Evolutionary conservation across 129 eudicot genomes (phyloP), one percentile per base, ranked within the genome.

Genomic region (Arctium lappa): DNA sequence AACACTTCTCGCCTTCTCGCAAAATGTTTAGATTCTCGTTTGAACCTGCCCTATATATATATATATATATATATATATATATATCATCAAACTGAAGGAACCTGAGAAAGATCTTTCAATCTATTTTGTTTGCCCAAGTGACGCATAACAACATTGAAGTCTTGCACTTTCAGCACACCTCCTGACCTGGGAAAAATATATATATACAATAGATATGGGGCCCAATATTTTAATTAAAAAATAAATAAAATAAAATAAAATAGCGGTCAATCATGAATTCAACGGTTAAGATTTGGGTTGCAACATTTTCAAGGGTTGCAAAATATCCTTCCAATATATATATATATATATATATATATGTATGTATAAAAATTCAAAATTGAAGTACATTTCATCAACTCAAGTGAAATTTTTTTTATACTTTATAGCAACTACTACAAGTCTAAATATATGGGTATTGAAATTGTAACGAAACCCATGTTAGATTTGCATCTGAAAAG

Each of bases 51-150:
- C 27, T 22, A 22, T 22, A 22, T 22, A 22, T 22, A 22, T 22
- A 22, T 22, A 22, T 22, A 22, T 22, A 22, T 22, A 22, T 22
- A 22, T 22, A 22, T 22, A 22, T 22, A 22, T 22, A 22, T 22
- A 22, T 22, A 22, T 22, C 27, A 22, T 78, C 53, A 40, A 73
- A 16, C 13, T 79, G 7, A 65, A 31, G 65, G 62, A 83, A 94
- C 98, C 98, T 94, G 90, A 81, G 89, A 89, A 82, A 94, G 93
- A 82, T 94, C 94, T 83, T 88, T 83, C 84, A 89, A 76, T 87
- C 91, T 86, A 79, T 88, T 89, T 66, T 82, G 87, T 71, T 88
- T 89, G 74, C 92, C 98, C 27, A 92, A 86, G 77, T 92, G 86
- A 30, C 98, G 98, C 89, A 94, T 85, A 77, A 94, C 56, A 60